These are phyloP conservation scores for Xylariaceae sp. DNA, from an alignment of 2,329 filamentous ascomycete genomes.

Conservation along the genomic window DNA sequence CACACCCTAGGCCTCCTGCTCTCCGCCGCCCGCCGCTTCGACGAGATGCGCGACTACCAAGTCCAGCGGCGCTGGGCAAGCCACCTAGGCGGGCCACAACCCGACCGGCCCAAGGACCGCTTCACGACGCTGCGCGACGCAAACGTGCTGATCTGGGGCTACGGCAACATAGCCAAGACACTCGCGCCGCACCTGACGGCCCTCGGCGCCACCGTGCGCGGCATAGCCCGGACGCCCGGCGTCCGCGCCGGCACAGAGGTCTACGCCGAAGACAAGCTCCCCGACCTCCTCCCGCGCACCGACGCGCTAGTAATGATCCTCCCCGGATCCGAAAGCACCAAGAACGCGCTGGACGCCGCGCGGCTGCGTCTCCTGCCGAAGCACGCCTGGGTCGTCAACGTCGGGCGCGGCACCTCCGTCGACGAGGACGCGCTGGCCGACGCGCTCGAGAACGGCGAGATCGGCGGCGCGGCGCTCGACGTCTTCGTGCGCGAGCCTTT, in stretches of 20 bases:
- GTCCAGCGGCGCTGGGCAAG: conserved; percentile 53
- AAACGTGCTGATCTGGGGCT: conserved; percentile 59
- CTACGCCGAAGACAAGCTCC: conserved; percentile 50
- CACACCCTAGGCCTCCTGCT: conserved; percentile 58
- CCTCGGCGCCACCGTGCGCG: conserved; percentile 55
- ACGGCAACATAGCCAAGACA: conserved; percentile 62
- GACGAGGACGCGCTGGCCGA: conserved; percentile 48
- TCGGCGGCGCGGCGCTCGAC: conserved; percentile 49
- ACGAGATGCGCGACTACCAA: conserved; percentile 61
- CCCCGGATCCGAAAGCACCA: conserved; percentile 54
- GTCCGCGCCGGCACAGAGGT: conserved; percentile 58
- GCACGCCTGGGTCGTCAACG: conserved; percentile 55
- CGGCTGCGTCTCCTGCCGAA: conserved; percentile 50
- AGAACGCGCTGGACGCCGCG: conserved; percentile 52
- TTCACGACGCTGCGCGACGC: conserved; percentile 60
- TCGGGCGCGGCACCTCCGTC: conserved; percentile 46
- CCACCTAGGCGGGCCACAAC: conserved; percentile 59
- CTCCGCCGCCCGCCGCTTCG: conserved; percentile 52
- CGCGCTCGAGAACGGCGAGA: conserved; percentile 40
- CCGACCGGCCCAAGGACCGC: conserved; percentile 50
- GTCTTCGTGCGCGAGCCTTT: conserved; percentile 41
- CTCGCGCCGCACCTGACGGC: conserved; percentile 51
- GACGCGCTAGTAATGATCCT: conserved; percentile 67
- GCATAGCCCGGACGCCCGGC: conserved; percentile 53
- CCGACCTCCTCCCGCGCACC: conserved; percentile 51